phyloP scores from a whole-genome alignment of 1,139 yeast genomes.

The Martiniozyma asiatica region DNA sequence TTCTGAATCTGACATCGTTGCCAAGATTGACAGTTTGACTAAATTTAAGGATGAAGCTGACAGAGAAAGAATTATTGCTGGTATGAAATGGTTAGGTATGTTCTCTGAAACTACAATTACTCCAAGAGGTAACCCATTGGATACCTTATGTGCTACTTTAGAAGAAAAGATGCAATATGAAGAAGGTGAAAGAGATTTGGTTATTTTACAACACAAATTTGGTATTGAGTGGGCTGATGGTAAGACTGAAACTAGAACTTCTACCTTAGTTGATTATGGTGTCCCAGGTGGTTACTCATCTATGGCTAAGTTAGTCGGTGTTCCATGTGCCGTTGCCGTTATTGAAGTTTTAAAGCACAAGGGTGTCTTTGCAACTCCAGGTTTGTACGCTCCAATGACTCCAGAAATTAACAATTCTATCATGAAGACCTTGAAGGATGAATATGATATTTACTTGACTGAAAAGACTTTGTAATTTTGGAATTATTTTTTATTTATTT shows the following conservation, averaged over 20 bases:
- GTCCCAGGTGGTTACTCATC: constrained; percentile 89
- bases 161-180: constrained; percentile 95
- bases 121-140: constrained; percentile 91
- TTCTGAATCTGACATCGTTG: constrained; percentile 59
- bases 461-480: constrained; percentile 55
- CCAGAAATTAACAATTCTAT: constrained; percentile 84
- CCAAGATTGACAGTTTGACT: constrained; percentile 68
- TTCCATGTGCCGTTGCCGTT: constrained; percentile 94
- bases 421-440: constrained; percentile 83
- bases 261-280: constrained; percentile 93
- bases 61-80: constrained; percentile 75
- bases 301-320: constrained; percentile 97
- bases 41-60: constrained; percentile 72
- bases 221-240: constrained; percentile 97
- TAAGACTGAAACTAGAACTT: constrained; percentile 77
- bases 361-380: constrained; percentile 69
- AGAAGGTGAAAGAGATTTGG: constrained; percentile 91
- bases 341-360: constrained; percentile 57
- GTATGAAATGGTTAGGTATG: constrained; percentile 89
- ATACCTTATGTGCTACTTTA: constrained; percentile 90
- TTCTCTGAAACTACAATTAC: constrained; percentile 65
- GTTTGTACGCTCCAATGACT: constrained; percentile 87
- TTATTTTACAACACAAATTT: constrained; percentile 91
- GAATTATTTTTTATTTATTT: no score
- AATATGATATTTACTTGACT: constrained; percentile 73